These are phyloP conservation scores for Passiflora organensis DNA, from an alignment of 345 rosid genomes.

Conservation along the genomic window DNA sequence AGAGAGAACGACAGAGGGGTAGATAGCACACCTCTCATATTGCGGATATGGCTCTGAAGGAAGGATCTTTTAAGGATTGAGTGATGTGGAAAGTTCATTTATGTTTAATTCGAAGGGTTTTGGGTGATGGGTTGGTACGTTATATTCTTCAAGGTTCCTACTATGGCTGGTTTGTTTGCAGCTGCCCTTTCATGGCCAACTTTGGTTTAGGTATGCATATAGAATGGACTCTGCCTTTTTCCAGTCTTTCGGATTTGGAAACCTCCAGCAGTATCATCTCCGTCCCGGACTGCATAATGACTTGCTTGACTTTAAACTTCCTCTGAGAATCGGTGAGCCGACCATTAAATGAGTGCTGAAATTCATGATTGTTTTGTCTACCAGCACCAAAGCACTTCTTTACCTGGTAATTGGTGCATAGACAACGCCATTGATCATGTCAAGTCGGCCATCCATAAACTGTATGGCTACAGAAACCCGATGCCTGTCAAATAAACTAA, in stretches of 20 bases:
- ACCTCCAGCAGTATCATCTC: background rate
- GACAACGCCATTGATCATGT: background rate
- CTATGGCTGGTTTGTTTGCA: no score
- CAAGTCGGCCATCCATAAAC: no score
- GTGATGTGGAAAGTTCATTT: background rate
- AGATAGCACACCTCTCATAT: no score
- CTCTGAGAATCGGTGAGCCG: background rate
- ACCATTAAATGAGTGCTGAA: slow-evolving; percentile 13
- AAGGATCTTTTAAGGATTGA: no score
- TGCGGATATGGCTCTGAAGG: background rate
- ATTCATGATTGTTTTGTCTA: slow-evolving; percentile 7
- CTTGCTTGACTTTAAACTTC: slow-evolving; percentile 8
- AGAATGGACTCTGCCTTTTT: no score
- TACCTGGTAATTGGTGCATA: background rate
- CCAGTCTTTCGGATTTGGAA: background rate
- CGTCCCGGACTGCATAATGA: slow-evolving; percentile 10
- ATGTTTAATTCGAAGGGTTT: background rate
- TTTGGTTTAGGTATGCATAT: no score
- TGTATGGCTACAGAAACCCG: background rate
- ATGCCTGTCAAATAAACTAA: background rate
- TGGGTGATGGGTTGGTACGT: background rate
- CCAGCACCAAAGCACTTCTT: background rate
- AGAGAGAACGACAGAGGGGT: no score
- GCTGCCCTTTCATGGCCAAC: no score
- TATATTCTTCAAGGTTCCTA: background rate